A percentile compares a stretch with the other conserved stretches of the same genome.
Conservation (phyloP, 1,139 yeast genomes). For the Trichomonascaceae sp. region DNA sequence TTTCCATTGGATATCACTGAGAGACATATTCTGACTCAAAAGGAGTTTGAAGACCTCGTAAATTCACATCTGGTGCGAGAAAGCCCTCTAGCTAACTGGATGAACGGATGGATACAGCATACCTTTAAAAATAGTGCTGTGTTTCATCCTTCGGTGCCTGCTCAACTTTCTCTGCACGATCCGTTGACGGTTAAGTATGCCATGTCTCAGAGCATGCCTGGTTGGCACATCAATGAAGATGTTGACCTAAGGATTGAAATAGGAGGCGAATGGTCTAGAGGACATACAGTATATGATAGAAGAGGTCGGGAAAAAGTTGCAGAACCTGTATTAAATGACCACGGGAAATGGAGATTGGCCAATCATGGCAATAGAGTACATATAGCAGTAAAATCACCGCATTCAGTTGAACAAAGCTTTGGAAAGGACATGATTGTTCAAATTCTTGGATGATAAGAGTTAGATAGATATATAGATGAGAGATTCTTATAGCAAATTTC, state of each 20-base stretch:
- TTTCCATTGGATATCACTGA: constrained; percentile 38
- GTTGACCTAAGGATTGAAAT: constrained; percentile 38
- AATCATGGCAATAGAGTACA: constrained; percentile 28
- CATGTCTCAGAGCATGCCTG: constrained; percentile 17
- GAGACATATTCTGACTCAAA: constrained; percentile 27
- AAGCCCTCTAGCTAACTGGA: constrained; percentile 34
- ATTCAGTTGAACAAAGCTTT: constrained; percentile 16
- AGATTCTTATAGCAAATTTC: neutral
- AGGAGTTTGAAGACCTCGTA: constrained; percentile 18
- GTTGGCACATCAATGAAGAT: constrained; percentile 26
- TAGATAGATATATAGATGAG: neutral
- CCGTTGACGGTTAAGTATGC: constrained; percentile 38
- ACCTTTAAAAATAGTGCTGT: constrained; percentile 29
- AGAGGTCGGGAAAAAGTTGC: constrained; percentile 30
- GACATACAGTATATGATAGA: constrained; percentile 33
- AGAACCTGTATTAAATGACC: constrained; percentile 20
- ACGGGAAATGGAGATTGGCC: constrained; percentile 26
- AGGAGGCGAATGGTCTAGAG: constrained; percentile 34
- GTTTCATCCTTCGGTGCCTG: constrained; percentile 20
- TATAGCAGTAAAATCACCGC: constrained; percentile 27
- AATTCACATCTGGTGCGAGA: constrained; percentile 16
- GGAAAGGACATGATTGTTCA: constrained; percentile 15
- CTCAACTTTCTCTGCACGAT: constrained; percentile 33
- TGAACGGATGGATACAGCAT: constrained; percentile 31
- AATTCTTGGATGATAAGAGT: constrained; percentile 5